Conservation (phyloP, 2,329 filamentous ascomycete genomes). For the Fulvia fulva region DNA sequence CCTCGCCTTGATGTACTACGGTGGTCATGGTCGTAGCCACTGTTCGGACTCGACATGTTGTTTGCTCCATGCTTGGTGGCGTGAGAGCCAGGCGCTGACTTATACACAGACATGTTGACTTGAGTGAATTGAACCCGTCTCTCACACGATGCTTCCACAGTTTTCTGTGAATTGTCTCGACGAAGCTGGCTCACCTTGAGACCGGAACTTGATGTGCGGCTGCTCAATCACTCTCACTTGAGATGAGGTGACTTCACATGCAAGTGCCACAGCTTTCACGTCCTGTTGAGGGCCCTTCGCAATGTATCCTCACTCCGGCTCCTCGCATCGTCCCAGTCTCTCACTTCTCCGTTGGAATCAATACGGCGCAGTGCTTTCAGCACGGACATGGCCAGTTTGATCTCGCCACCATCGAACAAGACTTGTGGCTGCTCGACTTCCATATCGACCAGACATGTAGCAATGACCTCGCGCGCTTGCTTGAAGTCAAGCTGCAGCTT, state of each 20-base stretch:
- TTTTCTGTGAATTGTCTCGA: neutral
- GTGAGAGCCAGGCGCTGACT: too few relatives aligned
- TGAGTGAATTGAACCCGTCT: too few relatives aligned
- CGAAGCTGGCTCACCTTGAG: neutral
- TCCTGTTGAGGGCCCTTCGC: neutral
- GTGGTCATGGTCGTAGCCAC: neutral
- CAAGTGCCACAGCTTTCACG: neutral
- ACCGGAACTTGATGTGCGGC: neutral
- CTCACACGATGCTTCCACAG: too few relatives aligned
- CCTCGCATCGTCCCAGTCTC: conserved; percentile 6
- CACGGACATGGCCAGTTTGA: conserved; percentile 9
- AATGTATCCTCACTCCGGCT: conserved; percentile 3
- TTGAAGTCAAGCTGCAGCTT: neutral
- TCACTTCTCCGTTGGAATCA: conserved; percentile 1
- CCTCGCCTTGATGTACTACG: neutral
- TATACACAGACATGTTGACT: too few relatives aligned
- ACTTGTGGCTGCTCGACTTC: conserved; percentile 1
- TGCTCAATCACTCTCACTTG: neutral
- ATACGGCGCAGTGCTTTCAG: conserved; percentile 4
- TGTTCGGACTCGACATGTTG: neutral
- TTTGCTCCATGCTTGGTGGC: neutral
- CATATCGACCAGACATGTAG: conserved; percentile 1
- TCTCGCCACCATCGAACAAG: neutral
- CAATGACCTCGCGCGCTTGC: neutral
- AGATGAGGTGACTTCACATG: neutral